Percentiles rank a stretch among this genome's conserved stretches.
These are phyloP conservation scores for Centrapalus pauciflorus DNA, from an alignment of 129 eudicot genomes.

Conservation along the genomic window DNA sequence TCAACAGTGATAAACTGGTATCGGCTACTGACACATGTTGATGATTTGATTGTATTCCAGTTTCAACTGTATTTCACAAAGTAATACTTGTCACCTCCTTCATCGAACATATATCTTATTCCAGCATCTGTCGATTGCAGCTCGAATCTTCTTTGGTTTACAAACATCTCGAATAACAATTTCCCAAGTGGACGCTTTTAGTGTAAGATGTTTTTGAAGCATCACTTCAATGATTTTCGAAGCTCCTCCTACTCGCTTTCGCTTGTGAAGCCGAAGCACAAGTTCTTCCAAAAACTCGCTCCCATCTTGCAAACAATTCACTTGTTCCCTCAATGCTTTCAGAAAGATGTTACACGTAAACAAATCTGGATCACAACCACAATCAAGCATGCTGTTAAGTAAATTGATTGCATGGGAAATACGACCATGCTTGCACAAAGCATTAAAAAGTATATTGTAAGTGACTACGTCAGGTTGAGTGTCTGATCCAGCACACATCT, in stretches of 20 bases:
- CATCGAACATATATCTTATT: conserved; percentile 43
- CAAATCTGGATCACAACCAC: conserved; percentile 77
- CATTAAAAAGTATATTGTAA: conserved; percentile 60
- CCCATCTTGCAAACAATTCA: conserved; percentile 51
- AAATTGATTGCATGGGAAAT: conserved; percentile 68
- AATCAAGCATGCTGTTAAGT: conserved; percentile 67
- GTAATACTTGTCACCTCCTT: conserved; percentile 9
- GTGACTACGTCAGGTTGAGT: conserved; percentile 75
- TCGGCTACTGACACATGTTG: too few species aligned
- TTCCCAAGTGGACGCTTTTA: conserved; percentile 67
- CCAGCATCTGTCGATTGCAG: conserved; percentile 73
- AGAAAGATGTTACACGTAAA: conserved; percentile 74
- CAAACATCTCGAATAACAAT: conserved; percentile 52
- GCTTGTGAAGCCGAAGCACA: conserved; percentile 60
- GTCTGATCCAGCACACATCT: conserved; percentile 57
- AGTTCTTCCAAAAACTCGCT: conserved; percentile 76
- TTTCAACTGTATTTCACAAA: too few species aligned
- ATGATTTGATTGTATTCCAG: too few species aligned
- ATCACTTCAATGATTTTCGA: conserved; percentile 62
- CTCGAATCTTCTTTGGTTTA: conserved; percentile 45
- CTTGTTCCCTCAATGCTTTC: conserved; percentile 42
- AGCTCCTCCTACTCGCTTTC: conserved; percentile 53
- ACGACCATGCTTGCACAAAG: conserved; percentile 54
- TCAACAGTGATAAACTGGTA: too few species aligned
- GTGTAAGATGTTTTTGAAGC: conserved; percentile 62